A percentile compares a stretch with the other conserved stretches of the same genome.
Evolutionary conservation across 495 filamentous ascomycete species (phyloP).

Genomic region (Physcia stellaris): DNA sequence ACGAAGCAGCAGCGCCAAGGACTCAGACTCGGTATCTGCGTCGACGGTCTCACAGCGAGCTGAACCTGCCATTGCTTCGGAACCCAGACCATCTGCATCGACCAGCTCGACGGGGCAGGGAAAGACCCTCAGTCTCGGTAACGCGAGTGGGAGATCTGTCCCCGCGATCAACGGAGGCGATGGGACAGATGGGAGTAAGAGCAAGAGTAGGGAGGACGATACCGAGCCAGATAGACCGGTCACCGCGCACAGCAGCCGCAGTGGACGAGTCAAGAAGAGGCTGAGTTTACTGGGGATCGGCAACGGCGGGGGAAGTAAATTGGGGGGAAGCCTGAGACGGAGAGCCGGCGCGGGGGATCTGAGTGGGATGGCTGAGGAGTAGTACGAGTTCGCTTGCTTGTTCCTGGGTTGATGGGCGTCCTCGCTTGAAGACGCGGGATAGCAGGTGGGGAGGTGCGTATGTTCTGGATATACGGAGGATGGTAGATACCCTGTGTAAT

Average conservation of each 20-base stretch:
- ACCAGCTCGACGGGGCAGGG: background rate
- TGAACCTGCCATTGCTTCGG: background rate
- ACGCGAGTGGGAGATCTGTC: too few relatives aligned
- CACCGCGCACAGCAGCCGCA: slow-evolving; percentile 23
- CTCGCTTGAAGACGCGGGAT: too few relatives aligned
- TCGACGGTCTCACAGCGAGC: background rate
- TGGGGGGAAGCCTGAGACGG: slow-evolving; percentile 1
- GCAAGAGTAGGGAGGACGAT: background rate
- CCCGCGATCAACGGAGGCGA: too few relatives aligned
- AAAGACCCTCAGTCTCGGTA: background rate
- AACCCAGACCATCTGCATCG: background rate
- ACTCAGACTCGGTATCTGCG: slow-evolving; percentile 5
- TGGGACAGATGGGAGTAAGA: background rate
- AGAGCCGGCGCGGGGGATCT: slow-evolving; percentile 17
- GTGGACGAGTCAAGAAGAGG: slow-evolving; percentile 54
- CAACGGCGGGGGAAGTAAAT: slow-evolving; percentile 43
- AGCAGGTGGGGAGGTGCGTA: too few relatives aligned
- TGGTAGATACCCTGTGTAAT: too few relatives aligned
- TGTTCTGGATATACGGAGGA: too few relatives aligned
- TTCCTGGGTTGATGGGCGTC: background rate
- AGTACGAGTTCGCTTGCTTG: background rate
- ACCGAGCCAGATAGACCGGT: slow-evolving; percentile 16
- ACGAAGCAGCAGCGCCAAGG: slow-evolving; percentile 4
- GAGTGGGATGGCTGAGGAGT: slow-evolving; percentile 33
- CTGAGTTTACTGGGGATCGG: slow-evolving; percentile 55